These are phyloP conservation scores for Aspergillus cavernicola DNA, from an alignment of 495 filamentous ascomycete genomes.

Conservation along the genomic window DNA sequence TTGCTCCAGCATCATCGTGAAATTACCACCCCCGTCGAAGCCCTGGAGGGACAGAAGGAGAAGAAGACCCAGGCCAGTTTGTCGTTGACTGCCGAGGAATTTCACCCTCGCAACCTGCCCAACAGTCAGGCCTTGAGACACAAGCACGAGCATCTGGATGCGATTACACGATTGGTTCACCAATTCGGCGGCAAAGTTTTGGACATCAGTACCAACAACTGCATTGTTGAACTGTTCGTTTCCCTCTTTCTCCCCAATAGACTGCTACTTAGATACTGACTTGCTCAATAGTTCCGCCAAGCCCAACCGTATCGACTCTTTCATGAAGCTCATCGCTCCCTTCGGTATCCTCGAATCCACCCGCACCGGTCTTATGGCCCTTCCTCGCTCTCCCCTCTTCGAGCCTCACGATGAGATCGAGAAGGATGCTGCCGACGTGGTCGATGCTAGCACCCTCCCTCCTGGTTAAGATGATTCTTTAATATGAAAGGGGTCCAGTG, in stretches of 20 bases:
- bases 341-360: conserved; percentile 97
- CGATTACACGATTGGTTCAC: conserved; percentile 90
- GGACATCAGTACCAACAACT: conserved; percentile 97
- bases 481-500: conserved; percentile 13
- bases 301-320: conserved; percentile 89
- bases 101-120: conserved; percentile 81
- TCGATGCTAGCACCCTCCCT: conserved; percentile 87
- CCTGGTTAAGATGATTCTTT: conserved; percentile 63
- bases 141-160: conserved; percentile 95
- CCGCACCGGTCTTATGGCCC: conserved; percentile 90
- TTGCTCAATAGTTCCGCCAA: conserved; percentile 70
- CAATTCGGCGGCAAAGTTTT: conserved; percentile 97
- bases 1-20: conserved; percentile 88
- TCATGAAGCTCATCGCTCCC: conserved; percentile 92
- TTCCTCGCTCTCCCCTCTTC: conserved; percentile 86
- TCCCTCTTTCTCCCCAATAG: neutral
- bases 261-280: neutral
- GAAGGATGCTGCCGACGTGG: conserved; percentile 84
- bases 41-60: conserved; percentile 28
- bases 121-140: conserved; percentile 84
- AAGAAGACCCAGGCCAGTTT: conserved; percentile 23
- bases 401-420: conserved; percentile 67
- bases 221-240: conserved; percentile 94
- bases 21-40: conserved; percentile 50
- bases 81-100: conserved; percentile 46